phyloP scores from a whole-genome alignment of 148 eudicot species.

The Nepenthes gracilis region DNA sequence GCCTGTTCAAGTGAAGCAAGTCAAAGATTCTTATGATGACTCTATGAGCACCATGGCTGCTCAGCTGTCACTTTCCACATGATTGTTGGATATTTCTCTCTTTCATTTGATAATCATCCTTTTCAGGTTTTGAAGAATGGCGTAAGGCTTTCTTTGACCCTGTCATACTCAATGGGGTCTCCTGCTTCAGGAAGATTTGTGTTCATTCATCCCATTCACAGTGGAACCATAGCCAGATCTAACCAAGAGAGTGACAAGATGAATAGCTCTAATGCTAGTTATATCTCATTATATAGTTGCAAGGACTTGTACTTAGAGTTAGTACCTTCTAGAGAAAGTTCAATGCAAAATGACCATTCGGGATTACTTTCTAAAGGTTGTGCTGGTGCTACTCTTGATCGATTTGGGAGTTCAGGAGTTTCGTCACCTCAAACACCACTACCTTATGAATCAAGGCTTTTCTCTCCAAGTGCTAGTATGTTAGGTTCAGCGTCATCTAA shows the following conservation, averaged over 20 bases:
- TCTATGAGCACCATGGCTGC: too few species aligned
- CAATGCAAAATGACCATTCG: constrained; percentile 6
- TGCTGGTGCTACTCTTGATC: constrained; percentile 12
- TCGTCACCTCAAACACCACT: constrained; percentile 75
- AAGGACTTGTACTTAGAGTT: constrained; percentile 42
- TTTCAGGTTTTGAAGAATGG: constrained; percentile 65
- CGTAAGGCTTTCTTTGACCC: constrained; percentile 57
- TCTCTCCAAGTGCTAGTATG: constrained; percentile 35
- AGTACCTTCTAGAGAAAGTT: constrained; percentile 24
- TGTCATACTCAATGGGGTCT: constrained; percentile 57
- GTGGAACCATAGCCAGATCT: constrained; percentile 12
- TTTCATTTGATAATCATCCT: neutral
- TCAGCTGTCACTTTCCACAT: too few species aligned
- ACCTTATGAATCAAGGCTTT: constrained; percentile 25
- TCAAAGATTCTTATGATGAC: too few species aligned
- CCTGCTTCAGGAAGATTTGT: constrained; percentile 53
- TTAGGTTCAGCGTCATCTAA: constrained; percentile 23
- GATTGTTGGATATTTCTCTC: too few species aligned
- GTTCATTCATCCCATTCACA: constrained; percentile 51
- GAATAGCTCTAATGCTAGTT: constrained; percentile 12
- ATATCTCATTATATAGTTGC: constrained; percentile 23
- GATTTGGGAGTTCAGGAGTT: constrained; percentile 28
- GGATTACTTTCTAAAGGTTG: constrained; percentile 10
- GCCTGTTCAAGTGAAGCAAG: too few species aligned
- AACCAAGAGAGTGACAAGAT: constrained; percentile 20